phyloP scores from a whole-genome alignment of 2,329 filamentous ascomycete genomes.

The Sarocladium brachiariae region DNA sequence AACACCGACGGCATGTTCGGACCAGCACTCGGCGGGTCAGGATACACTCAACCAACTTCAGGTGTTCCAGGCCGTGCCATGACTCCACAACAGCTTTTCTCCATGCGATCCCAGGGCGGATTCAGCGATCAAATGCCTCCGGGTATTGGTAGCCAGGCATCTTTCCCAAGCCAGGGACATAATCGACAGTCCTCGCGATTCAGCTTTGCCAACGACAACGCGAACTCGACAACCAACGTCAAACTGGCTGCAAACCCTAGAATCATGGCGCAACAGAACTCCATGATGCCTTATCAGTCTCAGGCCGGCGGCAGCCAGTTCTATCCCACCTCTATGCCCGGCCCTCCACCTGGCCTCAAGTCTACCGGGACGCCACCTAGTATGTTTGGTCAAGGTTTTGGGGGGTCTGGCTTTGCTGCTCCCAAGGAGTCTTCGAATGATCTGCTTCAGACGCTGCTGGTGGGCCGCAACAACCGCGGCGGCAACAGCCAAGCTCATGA shows the following conservation, averaged over 20 bases:
- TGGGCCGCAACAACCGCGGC: constrained; percentile 58
- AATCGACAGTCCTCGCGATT: constrained; percentile 80
- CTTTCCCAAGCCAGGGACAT: constrained; percentile 56
- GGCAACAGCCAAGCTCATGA: constrained; percentile 69
- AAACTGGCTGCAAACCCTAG: constrained; percentile 75
- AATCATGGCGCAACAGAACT: constrained; percentile 75
- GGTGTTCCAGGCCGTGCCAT: constrained; percentile 60
- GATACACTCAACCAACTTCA: constrained; percentile 41
- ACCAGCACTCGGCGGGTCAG: constrained; percentile 38
- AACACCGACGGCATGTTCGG: constrained; percentile 48
- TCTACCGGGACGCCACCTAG: constrained; percentile 90
- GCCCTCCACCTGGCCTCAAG: constrained; percentile 90
- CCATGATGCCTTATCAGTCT: constrained; percentile 71
- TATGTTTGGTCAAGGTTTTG: constrained; percentile 88
- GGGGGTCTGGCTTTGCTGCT: constrained; percentile 59
- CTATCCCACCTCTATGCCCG: constrained; percentile 79
- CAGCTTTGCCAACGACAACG: constrained; percentile 74
- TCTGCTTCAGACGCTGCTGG: constrained; percentile 69
- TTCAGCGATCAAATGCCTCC: constrained; percentile 55
- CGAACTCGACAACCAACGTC: constrained; percentile 44
- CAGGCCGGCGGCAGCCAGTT: constrained; percentile 58
- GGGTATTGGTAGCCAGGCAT: constrained; percentile 42
- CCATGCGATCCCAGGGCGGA: constrained; percentile 57
- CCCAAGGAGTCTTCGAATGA: constrained; percentile 62
- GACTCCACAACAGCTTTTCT: constrained; percentile 71